phyloP scores from a whole-genome alignment of 2,329 filamentous ascomycete genomes.

The Botrytis tulipae region DNA sequence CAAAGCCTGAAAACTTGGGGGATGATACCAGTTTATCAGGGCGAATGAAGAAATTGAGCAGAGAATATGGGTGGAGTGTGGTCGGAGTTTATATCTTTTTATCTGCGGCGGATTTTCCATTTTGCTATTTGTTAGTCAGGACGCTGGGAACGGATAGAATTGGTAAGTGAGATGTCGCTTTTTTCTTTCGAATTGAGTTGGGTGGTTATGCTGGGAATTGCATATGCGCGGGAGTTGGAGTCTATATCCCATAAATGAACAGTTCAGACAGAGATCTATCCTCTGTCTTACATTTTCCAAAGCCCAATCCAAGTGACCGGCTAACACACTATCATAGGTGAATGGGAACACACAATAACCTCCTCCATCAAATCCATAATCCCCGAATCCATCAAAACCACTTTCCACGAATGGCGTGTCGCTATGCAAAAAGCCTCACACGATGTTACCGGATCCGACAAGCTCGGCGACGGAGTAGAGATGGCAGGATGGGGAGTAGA shows the following conservation, averaged over 20 bases:
- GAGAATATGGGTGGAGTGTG: slow-evolving; percentile 92
- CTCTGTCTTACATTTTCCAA: neutral
- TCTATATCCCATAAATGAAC: slow-evolving; percentile 7
- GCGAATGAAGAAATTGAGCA: slow-evolving; percentile 72
- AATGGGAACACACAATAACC: slow-evolving; percentile 66
- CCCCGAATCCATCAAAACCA: slow-evolving; percentile 56
- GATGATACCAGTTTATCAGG: slow-evolving; percentile 32
- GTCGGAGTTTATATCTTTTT: slow-evolving; percentile 86
- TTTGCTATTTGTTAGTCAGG: slow-evolving; percentile 88
- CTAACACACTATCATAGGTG: slow-evolving; percentile 43
- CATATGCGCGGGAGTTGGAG: neutral
- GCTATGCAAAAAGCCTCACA: slow-evolving; percentile 48
- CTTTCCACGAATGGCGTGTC: slow-evolving; percentile 50
- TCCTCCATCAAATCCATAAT: slow-evolving; percentile 57
- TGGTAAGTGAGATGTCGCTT: slow-evolving; percentile 50
- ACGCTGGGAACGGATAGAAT: slow-evolving; percentile 82
- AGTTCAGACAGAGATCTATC: neutral
- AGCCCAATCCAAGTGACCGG: neutral
- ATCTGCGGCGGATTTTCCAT: slow-evolving; percentile 86
- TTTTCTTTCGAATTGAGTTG: neutral
- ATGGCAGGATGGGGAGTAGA: slow-evolving; percentile 60
- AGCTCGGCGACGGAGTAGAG: slow-evolving; percentile 48
- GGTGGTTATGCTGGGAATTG: neutral
- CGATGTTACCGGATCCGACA: slow-evolving; percentile 46
- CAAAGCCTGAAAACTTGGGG: slow-evolving; percentile 18